These are phyloP conservation scores for Multifurca ochricompacta DNA, from an alignment of 768 basidiomycete genomes.

Conservation along the genomic window DNA sequence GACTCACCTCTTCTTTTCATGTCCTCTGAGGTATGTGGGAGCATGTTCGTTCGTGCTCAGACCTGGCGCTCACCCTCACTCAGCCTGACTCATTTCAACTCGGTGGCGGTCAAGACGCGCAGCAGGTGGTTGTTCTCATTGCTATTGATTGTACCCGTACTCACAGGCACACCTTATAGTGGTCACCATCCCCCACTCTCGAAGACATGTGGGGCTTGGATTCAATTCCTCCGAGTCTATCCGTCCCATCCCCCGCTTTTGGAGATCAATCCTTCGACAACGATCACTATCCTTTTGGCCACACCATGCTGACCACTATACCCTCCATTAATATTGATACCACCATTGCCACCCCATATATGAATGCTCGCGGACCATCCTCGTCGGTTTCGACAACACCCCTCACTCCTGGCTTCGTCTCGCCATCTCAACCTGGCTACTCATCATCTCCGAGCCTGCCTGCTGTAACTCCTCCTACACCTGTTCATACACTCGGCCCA, in stretches of 20 bases:
- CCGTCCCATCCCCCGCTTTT: background rate
- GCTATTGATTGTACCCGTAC: background rate
- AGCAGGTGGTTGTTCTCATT: slow-evolving; percentile 7
- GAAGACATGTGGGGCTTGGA: background rate
- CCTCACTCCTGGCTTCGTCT: slow-evolving; percentile 15
- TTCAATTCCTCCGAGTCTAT: background rate
- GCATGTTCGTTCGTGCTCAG: background rate
- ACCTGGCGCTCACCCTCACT: slow-evolving; percentile 1
- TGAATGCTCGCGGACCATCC: background rate
- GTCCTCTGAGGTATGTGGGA: background rate
- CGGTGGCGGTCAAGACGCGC: slow-evolving; percentile 7
- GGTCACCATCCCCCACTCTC: background rate
- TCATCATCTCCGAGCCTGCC: slow-evolving; percentile 12
- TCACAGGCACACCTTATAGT: background rate
- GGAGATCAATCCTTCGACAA: background rate
- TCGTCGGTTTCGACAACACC: slow-evolving; percentile 13
- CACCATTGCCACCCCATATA: background rate
- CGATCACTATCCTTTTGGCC: background rate
- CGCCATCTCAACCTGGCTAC: slow-evolving; percentile 14
- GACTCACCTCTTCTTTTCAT: background rate
- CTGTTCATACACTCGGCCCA: background rate
- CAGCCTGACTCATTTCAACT: slow-evolving; percentile 8
- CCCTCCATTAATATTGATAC: slow-evolving; percentile 17
- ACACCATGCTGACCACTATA: background rate
- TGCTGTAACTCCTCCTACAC: slow-evolving; percentile 14